Conservation (phyloP, 352 stramenopile genomes). For the Globisporangium abappressorium region DNA sequence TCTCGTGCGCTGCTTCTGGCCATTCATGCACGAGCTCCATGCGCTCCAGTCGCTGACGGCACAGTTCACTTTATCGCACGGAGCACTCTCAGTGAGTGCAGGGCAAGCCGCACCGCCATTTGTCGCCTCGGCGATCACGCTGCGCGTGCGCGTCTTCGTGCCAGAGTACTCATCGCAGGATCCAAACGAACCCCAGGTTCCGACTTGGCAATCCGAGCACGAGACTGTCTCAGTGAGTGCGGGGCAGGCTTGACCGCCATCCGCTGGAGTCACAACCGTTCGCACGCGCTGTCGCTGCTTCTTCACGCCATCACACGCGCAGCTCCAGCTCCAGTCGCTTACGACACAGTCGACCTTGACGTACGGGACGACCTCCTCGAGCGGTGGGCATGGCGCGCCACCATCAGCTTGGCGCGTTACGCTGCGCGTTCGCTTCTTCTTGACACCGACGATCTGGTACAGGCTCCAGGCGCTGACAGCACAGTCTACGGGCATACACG, state of each 20-base stretch:
- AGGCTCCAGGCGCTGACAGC: conserved; percentile 31
- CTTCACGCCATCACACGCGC: conserved; percentile 30
- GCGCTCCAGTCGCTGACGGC: conserved; percentile 50
- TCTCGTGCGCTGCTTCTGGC: conserved; percentile 20
- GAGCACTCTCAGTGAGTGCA: conserved; percentile 22
- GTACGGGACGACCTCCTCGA: conserved; percentile 37
- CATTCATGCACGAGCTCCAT: conserved; percentile 26
- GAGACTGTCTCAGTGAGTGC: conserved; percentile 32
- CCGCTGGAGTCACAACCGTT: conserved; percentile 27
- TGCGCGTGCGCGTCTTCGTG: conserved; percentile 32
- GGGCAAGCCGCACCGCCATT: conserved; percentile 42
- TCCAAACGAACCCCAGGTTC: conserved; percentile 30
- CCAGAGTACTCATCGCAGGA: conserved; percentile 31
- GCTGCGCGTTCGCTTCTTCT: conserved; percentile 37
- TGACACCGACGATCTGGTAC: conserved; percentile 31
- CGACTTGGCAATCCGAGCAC: conserved; percentile 34
- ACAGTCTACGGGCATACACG: conserved; percentile 44
- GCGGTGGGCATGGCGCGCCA: conserved; percentile 36
- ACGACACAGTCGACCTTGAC: conserved; percentile 42
- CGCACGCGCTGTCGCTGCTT: conserved; percentile 31
- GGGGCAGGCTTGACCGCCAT: conserved; percentile 41
- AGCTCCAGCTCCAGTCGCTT: conserved; percentile 36
- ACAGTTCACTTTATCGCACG: conserved; percentile 53
- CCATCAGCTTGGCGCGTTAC: conserved; percentile 38
- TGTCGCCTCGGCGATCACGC: conserved; percentile 21